A percentile compares a stretch with the other conserved stretches of the same genome.
Conservation (phyloP, 352 stramenopile genomes). For the Phytophthora citrophthora region DNA sequence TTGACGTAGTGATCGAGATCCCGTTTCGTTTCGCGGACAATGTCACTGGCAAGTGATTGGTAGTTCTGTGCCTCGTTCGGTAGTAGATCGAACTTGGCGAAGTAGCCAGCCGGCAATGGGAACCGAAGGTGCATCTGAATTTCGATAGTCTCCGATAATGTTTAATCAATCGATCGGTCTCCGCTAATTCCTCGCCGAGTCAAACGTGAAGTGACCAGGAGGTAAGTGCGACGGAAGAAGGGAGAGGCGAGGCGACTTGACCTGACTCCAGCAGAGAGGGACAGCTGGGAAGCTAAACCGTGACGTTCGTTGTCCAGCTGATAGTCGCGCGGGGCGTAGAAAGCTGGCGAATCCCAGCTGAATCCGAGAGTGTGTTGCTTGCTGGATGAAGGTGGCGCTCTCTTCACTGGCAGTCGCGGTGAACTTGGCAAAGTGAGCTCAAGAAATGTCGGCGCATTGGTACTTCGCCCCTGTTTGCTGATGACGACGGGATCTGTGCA, state of each 20-base stretch:
- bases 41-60: constrained; percentile 60
- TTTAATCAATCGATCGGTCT: constrained; percentile 14
- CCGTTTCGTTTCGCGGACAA: constrained; percentile 66
- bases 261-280: constrained; percentile 26
- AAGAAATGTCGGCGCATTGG: constrained; percentile 16
- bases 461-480: constrained; percentile 24
- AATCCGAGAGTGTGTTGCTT: constrained; percentile 16
- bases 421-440: constrained; percentile 31
- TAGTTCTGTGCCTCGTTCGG: constrained; percentile 59
- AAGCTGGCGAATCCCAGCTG: constrained; percentile 28
- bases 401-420: constrained; percentile 21
- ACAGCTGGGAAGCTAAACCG: constrained; percentile 29
- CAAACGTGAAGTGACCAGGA: constrained; percentile 38
- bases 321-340: constrained; percentile 17
- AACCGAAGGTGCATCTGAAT: constrained; percentile 66
- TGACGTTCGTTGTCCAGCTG: constrained; percentile 15
- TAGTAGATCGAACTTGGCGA: constrained; percentile 75
- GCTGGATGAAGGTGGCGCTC: constrained; percentile 16
- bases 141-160: constrained; percentile 15
- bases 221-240: constrained; percentile 12
- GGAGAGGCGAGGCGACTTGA: constrained; percentile 28
- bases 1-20: constrained; percentile 65
- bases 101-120: constrained; percentile 69
- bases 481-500: constrained; percentile 28
- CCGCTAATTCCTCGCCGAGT: constrained; percentile 18